Evolutionary conservation across 1,284 basidiomycete species (phyloP), one percentile per base, ranked within the genome.

Genomic region (Cutaneotrichosporon sp.): DNA sequence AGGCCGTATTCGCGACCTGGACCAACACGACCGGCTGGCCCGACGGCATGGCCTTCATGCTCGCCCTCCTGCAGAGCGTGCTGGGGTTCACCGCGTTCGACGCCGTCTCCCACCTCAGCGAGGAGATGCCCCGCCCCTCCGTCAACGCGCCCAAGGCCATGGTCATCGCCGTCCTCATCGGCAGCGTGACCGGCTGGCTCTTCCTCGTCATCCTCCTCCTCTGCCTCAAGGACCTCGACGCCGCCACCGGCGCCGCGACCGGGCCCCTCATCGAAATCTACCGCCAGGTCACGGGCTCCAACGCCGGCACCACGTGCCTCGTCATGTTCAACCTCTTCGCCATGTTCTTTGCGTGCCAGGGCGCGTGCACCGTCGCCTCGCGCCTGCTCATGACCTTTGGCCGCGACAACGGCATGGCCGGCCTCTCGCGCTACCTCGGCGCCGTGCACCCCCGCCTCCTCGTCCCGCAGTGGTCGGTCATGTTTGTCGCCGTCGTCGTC

Each of bases 341-440:
- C 18, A 79, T 81, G 79, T 71, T 69, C 27, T 66, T 66, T 43
- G 65, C 69, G 1, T 59, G 66, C 13, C 66, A 67, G 53, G 74
- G 86, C 22, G 85, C 87, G 65, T 83, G 84, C 62, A 86, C 85
- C 55, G 86, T 85, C 4, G 84, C 86, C 9, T 87, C 86, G 1
- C 83, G 88, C 11, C 85, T 87, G 66, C 85, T 85, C 3, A 86
- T 86, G 81, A 84, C 85, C 43, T 89, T 89, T 66, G 87, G 87
- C 0, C 82, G 87, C 0, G 88, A 90, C 77, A 81, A 81, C 58
- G 87, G 86, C 3, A 81, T 89, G 24, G 67, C 59, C 14, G 87
- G 85, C 2, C 83, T 87, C 62, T 82, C 84, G 33, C 53, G 54
- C 2, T 73, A 80, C 58, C 85, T 88, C 71, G 76, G 83, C 2